Evolutionary conservation across 176 grass and related monocot species (phyloP), one percentile per base, ranked within the genome.

Genomic region (Eremochloa ophiuroides): DNA sequence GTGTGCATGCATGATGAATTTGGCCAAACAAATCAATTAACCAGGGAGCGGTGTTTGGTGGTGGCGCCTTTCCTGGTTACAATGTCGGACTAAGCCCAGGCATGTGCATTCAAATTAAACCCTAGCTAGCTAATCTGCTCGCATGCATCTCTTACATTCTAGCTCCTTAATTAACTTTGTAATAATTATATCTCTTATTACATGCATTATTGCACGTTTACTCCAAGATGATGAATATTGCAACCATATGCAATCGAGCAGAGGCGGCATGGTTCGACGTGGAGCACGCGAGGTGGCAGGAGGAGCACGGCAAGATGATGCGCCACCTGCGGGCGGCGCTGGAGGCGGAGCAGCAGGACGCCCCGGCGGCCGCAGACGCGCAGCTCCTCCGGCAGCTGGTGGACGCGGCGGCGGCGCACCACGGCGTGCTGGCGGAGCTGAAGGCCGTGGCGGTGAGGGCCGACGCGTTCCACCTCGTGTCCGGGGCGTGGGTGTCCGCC

Each of bases 391-490:
- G 74, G 82, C 79, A 88, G 82, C 50, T 85, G 20, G 84, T 92
- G 9, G 83, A 86, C 20, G 59, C 73, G 5, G 66, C 80, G 3
- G 47, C 29, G 10, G 76, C 75, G 20, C 90, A 93, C 58, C 77
- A 87, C 66, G 80, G 82, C 16, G 34, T 71, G 20, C 76, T 93
- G 84, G 77, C 69, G 26, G 72, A 87, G 47, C 39, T 93, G 2
- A 93, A 89, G 91, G 77, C 55, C 64, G 37, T 62, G 22, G 41
- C 76, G 22, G 84, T 76, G 22, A 84, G 82, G 66, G 81, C 76
- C 71, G 91, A 93, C 80, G 84, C 83, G 53, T 71, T 85, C 71
- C 87, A 89, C 83, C n/a, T 89, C 56, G 44, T 89, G 33, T 89
- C 87, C 28, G 87, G 87, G 44, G 60, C 35, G 69, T 89, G 82